Evolutionary conservation across 2,329 filamentous ascomycete genomes (phyloP), one percentile per base, ranked within the genome.

Genomic region (Trichoderma aggressivum): DNA sequence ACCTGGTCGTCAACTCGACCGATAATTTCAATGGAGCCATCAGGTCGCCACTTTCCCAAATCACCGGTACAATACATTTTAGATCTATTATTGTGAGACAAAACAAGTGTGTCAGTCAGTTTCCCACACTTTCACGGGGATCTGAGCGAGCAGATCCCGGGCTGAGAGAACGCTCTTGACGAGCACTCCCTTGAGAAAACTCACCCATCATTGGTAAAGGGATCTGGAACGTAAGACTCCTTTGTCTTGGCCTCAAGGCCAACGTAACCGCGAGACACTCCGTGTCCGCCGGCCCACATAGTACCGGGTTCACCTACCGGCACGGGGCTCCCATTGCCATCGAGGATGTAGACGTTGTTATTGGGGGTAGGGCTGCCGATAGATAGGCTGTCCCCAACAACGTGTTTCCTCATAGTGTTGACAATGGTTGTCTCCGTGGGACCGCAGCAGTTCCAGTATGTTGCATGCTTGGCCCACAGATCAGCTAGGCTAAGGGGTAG

Each of bases 1-100:
- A 90, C 85, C 75, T 90, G 88, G 72, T 89, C 87, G 74, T 90
- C 88, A n/a, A 82, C 82, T 43, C 88, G 84, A 4, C 88, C 87
- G 39, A 88, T 82, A 26, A 86, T 87, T 56, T 87, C 82, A 47
- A 90, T 80, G 30, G 82, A 83, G 12, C 88, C 87, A 74, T 88
- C 84, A 2, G 80, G 76, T 47, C 82, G 81, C 87, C 87, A 89
- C 14, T 82, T 81, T 21, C 85, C 87, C 26, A 90, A 81, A 74
- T 90, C 88, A 7, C 88, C 88, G 2, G 88, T 90, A 74, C 88
- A 87, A 78, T 88, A 90, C 85, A 89, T 89, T 74, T 80, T 80
- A 3, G 71, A 70, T 66, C 71, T 72, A 70, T 70, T 63, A 61
- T 70, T 61, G 39, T 55, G 28, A 70, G 60, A 70, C 66, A 70